Evolutionary conservation across 2,329 filamentous ascomycete species (phyloP).

Genomic region (Dryadomyces quercus-mongolicae): DNA sequence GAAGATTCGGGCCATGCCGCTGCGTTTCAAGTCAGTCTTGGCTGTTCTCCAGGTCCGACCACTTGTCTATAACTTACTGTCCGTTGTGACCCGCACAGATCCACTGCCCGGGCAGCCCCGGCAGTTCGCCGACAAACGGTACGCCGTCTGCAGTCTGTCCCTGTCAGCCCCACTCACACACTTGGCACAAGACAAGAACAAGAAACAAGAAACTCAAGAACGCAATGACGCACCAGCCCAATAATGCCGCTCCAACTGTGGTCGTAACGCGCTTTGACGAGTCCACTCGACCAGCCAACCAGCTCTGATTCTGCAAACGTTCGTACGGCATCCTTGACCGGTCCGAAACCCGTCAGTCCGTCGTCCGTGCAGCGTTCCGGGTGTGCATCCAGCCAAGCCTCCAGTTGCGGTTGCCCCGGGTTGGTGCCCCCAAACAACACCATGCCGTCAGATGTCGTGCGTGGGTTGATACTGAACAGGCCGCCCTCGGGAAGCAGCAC

Average conservation of each 20-base stretch:
- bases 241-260: conserved; percentile 5
- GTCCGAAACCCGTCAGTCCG: neutral
- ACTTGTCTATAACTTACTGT: conserved; percentile 1
- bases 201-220: too few species aligned
- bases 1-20: conserved; percentile 3
- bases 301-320: conserved; percentile 1
- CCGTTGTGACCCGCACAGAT: conserved; percentile 4
- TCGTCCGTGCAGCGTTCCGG: conserved; percentile 4
- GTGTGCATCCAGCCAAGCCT: neutral
- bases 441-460: neutral
- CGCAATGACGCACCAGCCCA: neutral
- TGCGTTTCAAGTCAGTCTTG: neutral
- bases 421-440: conserved; percentile 2
- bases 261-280: neutral
- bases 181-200: too few species aligned
- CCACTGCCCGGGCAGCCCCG: conserved; percentile 1
- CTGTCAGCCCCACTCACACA: too few species aligned
- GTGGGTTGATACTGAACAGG: conserved; percentile 4
- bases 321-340: neutral
- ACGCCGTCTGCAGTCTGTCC: neutral
- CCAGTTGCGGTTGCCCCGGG: neutral
- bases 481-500: neutral
- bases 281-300: neutral
- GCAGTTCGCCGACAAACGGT: conserved; percentile 1
- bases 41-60: too few species aligned